Evolutionary conservation across 768 basidiomycete species (phyloP).

Genomic region (Jaapia argillacea): DNA sequence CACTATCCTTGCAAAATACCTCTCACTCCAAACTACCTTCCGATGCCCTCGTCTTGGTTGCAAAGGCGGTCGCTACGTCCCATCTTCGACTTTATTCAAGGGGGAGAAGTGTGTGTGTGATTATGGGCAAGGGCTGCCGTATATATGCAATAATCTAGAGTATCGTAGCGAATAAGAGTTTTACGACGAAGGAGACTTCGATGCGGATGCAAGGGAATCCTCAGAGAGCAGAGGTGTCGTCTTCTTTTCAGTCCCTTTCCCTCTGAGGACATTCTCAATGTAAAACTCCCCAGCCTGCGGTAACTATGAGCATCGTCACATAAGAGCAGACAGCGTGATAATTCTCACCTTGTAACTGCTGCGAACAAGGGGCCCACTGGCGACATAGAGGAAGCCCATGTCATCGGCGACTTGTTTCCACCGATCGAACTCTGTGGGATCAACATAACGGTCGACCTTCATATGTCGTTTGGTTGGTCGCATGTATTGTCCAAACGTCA

Average conservation of each 20-base stretch:
- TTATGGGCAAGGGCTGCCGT: too few relatives aligned
- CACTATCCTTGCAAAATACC: too few relatives aligned
- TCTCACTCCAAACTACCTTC: too few relatives aligned
- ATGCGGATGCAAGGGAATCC: too few relatives aligned
- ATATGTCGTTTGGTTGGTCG: conserved; percentile 97
- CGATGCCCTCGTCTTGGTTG: too few relatives aligned
- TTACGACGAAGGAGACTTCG: too few relatives aligned
- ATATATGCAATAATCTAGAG: too few relatives aligned
- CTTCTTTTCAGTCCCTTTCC: conserved; percentile 38
- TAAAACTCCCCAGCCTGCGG: conserved; percentile 89
- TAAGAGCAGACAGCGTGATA: neutral
- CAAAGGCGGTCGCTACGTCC: too few relatives aligned
- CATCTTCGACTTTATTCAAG: too few relatives aligned
- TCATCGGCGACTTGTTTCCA: conserved; percentile 89
- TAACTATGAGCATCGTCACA: conserved; percentile 2
- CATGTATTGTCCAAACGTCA: conserved; percentile 99
- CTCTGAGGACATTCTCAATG: conserved; percentile 81
- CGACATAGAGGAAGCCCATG: conserved; percentile 96
- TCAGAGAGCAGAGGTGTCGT: too few relatives aligned
- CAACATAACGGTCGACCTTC: conserved; percentile 97
- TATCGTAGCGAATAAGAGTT: too few relatives aligned
- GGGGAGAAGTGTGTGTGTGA: too few relatives aligned
- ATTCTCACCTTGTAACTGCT: conserved; percentile 91
- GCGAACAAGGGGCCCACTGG: conserved; percentile 90
- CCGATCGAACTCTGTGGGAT: conserved; percentile 83